Evolutionary conservation across 2,329 filamentous ascomycete species (phyloP).

Genomic region (Stagonosporopsis chrysanthemi): DNA sequence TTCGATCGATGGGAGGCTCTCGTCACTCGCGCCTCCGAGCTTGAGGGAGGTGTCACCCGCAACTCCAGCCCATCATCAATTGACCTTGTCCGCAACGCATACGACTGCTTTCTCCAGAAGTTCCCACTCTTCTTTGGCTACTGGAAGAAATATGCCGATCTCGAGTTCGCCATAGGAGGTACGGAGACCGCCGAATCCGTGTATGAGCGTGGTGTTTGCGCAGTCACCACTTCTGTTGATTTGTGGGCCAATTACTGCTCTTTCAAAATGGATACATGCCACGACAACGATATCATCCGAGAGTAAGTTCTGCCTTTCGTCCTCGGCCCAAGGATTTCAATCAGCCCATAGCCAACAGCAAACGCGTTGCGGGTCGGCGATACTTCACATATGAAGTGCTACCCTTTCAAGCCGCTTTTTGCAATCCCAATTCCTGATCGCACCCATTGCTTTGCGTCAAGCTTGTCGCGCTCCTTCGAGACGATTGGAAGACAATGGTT

Average conservation of each 20-base stretch:
- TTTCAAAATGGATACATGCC: conserved; percentile 97
- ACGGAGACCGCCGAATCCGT: conserved; percentile 98
- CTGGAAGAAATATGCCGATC: conserved; percentile 99
- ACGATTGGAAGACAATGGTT: conserved; percentile 25
- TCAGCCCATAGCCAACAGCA: conserved; percentile 37
- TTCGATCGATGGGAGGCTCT: conserved; percentile 97
- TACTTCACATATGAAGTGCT: conserved; percentile 32
- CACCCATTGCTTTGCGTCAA: conserved; percentile 25
- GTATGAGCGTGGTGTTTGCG: conserved; percentile 93
- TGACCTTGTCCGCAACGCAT: conserved; percentile 82
- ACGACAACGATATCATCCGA: conserved; percentile 94
- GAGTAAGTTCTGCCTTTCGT: conserved; percentile 80
- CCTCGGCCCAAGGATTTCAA: conserved; percentile 37
- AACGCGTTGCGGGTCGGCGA: conserved; percentile 21
- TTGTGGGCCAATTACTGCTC: conserved; percentile 97
- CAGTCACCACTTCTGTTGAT: conserved; percentile 92
- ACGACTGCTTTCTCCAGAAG: conserved; percentile 91
- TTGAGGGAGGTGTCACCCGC: conserved; percentile 92
- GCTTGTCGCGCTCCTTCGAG: conserved; percentile 17
- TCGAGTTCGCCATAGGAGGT: conserved; percentile 95
- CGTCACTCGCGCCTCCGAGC: conserved; percentile 78
- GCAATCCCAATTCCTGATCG: conserved; percentile 49
- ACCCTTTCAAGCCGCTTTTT: conserved; percentile 36
- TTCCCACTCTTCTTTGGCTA: conserved; percentile 97
- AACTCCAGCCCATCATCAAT: conserved; percentile 97